A percentile compares a stretch with the other conserved stretches of the same genome.
These are phyloP conservation scores for Oligophagozyma castellii DNA, from an alignment of 1,139 yeast species.

Conservation along the genomic window DNA sequence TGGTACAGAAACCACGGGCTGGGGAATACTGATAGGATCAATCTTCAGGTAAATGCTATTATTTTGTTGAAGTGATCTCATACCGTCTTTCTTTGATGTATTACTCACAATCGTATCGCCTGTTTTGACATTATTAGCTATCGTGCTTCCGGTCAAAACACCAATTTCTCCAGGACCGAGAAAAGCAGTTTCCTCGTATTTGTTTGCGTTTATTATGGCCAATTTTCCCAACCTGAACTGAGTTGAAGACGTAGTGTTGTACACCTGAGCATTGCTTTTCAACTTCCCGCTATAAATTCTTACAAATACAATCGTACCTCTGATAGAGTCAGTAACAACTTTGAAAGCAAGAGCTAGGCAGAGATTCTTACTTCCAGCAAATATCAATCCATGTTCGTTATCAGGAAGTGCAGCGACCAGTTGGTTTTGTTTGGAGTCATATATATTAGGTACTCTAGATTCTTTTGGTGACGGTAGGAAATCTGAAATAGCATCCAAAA, in stretches of 20 bases:
- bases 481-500: constrained; percentile 66
- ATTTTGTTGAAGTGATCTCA: constrained; percentile 26
- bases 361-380: constrained; percentile 42
- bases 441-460: constrained; percentile 41
- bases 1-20: constrained; percentile 81
- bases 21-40: constrained; percentile 74
- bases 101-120: constrained; percentile 79
- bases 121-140: constrained; percentile 49
- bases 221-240: constrained; percentile 54
- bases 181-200: constrained; percentile 52
- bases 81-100: constrained; percentile 35
- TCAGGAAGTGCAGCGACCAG: constrained; percentile 30
- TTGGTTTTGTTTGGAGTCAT: constrained; percentile 10
- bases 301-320: constrained; percentile 77
- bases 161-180: constrained; percentile 79
- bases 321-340: constrained; percentile 70
- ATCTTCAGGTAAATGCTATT: constrained; percentile 39
- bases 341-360: constrained; percentile 85
- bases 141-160: constrained; percentile 37
- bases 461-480: constrained; percentile 79
- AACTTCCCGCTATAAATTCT: constrained; percentile 78
- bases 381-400: constrained; percentile 33
- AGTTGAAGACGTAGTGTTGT: constrained; percentile 59
- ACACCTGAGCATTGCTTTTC: constrained; percentile 43
- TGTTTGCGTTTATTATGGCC: constrained; percentile 79